phyloP scores from a whole-genome alignment of 257 asterid genomes.

The Coffea eugenioides region DNA sequence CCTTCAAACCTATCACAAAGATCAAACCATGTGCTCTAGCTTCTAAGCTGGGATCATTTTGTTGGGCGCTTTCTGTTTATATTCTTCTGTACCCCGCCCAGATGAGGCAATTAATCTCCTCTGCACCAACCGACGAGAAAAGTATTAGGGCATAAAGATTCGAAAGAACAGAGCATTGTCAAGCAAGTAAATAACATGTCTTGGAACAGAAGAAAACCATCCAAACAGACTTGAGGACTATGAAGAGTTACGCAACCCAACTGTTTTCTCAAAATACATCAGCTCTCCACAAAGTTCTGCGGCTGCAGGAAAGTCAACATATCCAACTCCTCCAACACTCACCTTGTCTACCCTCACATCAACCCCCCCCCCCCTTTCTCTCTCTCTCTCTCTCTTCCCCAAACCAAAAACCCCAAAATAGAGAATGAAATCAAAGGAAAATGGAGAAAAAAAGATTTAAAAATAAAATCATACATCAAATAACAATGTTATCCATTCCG shows the following conservation, averaged over 20 bases:
- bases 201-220: not conserved
- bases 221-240: not conserved
- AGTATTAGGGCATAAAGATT: not conserved
- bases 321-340: too few species aligned
- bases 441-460: too few species aligned
- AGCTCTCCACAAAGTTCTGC: not conserved
- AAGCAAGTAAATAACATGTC: not conserved
- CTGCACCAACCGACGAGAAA: conserved; percentile 40
- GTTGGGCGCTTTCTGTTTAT: conserved; percentile 9
- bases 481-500: too few species aligned
- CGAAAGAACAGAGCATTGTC: not conserved
- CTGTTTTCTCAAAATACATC: not conserved
- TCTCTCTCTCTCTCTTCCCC: too few species aligned
- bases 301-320: too few species aligned
- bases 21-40: conserved; percentile 20
- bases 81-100: conserved; percentile 22
- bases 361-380: too few species aligned
- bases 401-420: too few species aligned
- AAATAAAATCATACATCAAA: too few species aligned
- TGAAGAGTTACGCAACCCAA: not conserved
- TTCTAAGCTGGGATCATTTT: conserved; percentile 4
- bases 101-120: conserved; percentile 51
- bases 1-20: not conserved
- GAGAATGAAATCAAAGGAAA: too few species aligned
- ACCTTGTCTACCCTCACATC: too few species aligned